Percentiles rank a stretch among this genome's conserved stretches.
phyloP scores from a whole-genome alignment of 345 rosid species.

The Euclidium syriacum region DNA sequence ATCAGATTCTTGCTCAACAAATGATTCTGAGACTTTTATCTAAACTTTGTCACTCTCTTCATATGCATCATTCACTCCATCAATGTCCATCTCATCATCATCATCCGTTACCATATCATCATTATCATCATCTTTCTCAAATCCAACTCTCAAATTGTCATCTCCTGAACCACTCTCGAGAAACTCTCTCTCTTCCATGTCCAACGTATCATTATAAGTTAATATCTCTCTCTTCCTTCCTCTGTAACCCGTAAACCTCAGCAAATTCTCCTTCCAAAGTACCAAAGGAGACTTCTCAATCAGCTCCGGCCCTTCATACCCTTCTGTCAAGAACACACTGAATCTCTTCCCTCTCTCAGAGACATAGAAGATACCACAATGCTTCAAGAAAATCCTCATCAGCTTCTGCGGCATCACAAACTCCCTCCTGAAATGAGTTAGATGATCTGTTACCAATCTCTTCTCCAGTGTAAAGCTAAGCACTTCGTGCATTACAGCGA shows the following conservation, averaged over 20 bases:
- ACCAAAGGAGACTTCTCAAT: conserved; percentile 57
- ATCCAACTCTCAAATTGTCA: conserved; percentile 28
- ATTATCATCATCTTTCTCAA: conserved; percentile 36
- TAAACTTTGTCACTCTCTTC: background rate
- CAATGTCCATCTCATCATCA: conserved; percentile 45
- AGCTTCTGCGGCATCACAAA: conserved; percentile 88
- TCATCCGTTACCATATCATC: conserved; percentile 22
- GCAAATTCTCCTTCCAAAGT: conserved; percentile 71
- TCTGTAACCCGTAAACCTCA: conserved; percentile 47
- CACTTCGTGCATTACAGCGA: conserved; percentile 81
- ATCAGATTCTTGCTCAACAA: background rate
- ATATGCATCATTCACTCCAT: conserved; percentile 31
- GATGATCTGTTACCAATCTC: conserved; percentile 86
- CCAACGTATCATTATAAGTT: conserved; percentile 45
- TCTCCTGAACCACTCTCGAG: conserved; percentile 32
- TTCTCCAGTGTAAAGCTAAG: conserved; percentile 86
- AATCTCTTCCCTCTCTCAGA: conserved; percentile 92
- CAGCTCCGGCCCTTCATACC: conserved; percentile 61
- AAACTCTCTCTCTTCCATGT: conserved; percentile 41
- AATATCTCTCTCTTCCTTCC: conserved; percentile 55
- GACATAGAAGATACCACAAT: conserved; percentile 82
- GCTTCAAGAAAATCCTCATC: conserved; percentile 89
- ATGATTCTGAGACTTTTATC: background rate
- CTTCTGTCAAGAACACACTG: conserved; percentile 79
- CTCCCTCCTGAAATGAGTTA: conserved; percentile 75